Conservation (phyloP, 2,329 filamentous ascomycete genomes). For the Triangularia setosa region DNA sequence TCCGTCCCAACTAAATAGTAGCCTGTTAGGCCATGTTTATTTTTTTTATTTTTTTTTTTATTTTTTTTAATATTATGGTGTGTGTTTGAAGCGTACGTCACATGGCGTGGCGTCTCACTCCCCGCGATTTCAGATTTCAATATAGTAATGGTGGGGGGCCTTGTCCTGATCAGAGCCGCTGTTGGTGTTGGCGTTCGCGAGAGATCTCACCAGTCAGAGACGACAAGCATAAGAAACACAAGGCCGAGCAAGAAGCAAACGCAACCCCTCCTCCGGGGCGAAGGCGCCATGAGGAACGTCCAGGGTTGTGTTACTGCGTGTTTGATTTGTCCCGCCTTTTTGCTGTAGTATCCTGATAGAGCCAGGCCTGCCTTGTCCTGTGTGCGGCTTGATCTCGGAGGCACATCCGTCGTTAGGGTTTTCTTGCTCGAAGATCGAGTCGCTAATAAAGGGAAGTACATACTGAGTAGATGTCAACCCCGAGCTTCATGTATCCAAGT, state of each 20-base stretch:
- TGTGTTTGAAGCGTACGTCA: constrained; percentile 27
- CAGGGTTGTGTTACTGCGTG: not conserved
- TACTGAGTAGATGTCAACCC: no score
- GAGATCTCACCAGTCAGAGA: not conserved
- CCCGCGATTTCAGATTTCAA: not conserved
- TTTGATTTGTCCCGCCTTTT: constrained; percentile 10
- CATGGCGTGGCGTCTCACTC: constrained; percentile 28
- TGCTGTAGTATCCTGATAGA: not conserved
- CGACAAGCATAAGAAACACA: not conserved
- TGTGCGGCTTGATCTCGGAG: not conserved
- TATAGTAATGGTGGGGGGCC: not conserved
- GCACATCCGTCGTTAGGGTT: not conserved
- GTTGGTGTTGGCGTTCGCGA: not conserved
- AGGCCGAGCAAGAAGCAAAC: not conserved
- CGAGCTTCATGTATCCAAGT: no score
- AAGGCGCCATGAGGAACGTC: constrained; percentile 3
- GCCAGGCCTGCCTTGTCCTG: not conserved
- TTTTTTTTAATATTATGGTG: not conserved
- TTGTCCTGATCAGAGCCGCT: not conserved
- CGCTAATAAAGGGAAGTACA: not conserved
- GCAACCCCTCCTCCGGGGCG: not conserved
- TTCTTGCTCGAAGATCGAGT: not conserved
- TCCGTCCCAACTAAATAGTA: not conserved
- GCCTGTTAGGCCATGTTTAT: not conserved
- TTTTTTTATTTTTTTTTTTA: no score